Percentiles rank a stretch among this genome's conserved stretches.
phyloP scores from a whole-genome alignment of 495 filamentous ascomycete genomes.

The Clohesyomyces aquaticus region DNA sequence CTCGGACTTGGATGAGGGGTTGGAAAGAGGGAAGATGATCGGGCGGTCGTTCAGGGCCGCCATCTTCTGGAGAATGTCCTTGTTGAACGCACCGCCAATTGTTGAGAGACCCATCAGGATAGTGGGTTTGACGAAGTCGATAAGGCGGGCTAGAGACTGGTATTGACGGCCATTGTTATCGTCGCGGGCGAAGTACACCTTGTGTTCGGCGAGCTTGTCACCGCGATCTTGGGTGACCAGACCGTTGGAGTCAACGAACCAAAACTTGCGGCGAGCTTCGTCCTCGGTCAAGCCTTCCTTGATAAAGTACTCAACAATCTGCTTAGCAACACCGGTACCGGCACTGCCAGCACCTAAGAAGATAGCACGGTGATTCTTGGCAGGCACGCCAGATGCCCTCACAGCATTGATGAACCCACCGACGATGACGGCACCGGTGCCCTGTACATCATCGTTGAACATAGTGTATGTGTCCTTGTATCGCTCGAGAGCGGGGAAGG shows the following conservation, averaged over 20 bases:
- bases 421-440: constrained; percentile 93
- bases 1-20: constrained; percentile 93
- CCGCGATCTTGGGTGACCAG: constrained; percentile 92
- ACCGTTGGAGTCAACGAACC: constrained; percentile 92
- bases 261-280: constrained; percentile 88
- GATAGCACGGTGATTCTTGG: constrained; percentile 89
- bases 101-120: constrained; percentile 94
- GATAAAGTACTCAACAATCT: constrained; percentile 94
- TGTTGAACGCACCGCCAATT: constrained; percentile 91
- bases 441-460: constrained; percentile 99
- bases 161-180: constrained; percentile 93
- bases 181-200: constrained; percentile 91
- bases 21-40: constrained; percentile 92
- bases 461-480: constrained; percentile 87
- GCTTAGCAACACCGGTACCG: constrained; percentile 95
- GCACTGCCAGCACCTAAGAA: constrained; percentile 96
- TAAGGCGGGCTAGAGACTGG: constrained; percentile 85
- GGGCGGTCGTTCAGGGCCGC: constrained; percentile 77
- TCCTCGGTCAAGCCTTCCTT: constrained; percentile 91
- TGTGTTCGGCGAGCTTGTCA: constrained; percentile 93
- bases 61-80: constrained; percentile 81
- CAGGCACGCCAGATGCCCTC: constrained; percentile 79
- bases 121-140: constrained; percentile 91
- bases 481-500: constrained; percentile 89
- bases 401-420: constrained; percentile 94